These are phyloP conservation scores for Spathaspora sp. DNA, from an alignment of 805 yeast genomes.

Conservation along the genomic window DNA sequence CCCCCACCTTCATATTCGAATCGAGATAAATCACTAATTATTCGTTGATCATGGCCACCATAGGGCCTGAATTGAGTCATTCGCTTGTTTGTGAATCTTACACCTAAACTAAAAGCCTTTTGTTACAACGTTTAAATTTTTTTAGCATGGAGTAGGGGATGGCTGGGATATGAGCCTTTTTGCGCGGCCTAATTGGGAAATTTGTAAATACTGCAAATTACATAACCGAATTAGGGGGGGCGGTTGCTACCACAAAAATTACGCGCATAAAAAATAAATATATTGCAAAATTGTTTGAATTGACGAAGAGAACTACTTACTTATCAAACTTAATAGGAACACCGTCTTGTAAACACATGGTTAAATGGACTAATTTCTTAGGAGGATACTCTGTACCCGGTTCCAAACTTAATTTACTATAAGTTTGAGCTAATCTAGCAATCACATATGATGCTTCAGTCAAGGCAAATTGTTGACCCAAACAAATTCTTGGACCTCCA, in stretches of 20 bases:
- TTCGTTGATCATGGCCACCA: constrained; percentile 18
- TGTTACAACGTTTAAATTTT: no score
- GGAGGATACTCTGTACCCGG: constrained; percentile 26
- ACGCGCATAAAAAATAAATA: neutral
- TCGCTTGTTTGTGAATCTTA: neutral
- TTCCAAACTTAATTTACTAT: constrained; percentile 16
- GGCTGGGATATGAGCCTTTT: no score
- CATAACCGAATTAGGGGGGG: neutral
- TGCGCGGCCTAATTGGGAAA: neutral
- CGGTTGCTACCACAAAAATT: neutral
- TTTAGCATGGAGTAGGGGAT: no score
- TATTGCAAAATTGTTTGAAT: neutral
- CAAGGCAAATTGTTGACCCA: constrained; percentile 56
- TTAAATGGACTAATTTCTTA: constrained; percentile 23
- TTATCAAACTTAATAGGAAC: constrained; percentile 13
- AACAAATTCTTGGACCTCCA: constrained; percentile 55
- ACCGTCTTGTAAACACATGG: constrained; percentile 25
- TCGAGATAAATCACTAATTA: constrained; percentile 30
- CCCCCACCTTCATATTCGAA: constrained; percentile 28
- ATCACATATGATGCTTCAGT: constrained; percentile 50
- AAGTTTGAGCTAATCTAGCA: constrained; percentile 30
- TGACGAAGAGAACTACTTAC: neutral
- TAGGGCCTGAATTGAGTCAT: constrained; percentile 13
- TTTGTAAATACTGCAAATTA: neutral
- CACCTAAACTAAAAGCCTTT: no score